These are phyloP conservation scores for Nakataea oryzae DNA, from an alignment of 2,329 filamentous ascomycete genomes.

Conservation along the genomic window DNA sequence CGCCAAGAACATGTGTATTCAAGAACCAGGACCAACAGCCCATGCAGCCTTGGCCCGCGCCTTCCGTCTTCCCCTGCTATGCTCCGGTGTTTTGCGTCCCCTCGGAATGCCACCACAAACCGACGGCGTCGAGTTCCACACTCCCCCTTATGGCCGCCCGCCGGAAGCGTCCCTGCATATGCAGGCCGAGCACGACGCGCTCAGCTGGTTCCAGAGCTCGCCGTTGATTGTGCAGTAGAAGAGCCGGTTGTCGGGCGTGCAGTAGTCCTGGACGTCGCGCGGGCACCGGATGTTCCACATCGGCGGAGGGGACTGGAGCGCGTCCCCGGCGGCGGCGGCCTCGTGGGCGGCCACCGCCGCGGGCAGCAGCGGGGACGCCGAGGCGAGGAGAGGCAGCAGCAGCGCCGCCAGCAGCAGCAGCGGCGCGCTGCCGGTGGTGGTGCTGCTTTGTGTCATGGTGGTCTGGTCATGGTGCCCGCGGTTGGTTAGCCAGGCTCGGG, in stretches of 20 bases:
- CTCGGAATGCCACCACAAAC: no score
- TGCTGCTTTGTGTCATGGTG: not conserved
- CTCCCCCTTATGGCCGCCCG: not conserved
- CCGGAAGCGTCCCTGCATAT: not conserved
- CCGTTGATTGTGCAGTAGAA: not conserved
- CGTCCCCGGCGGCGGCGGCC: not conserved
- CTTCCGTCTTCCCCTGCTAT: no score
- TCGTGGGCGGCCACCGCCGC: not conserved
- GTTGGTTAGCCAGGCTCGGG: not conserved
- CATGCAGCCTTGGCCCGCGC: no score
- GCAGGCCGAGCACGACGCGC: not conserved
- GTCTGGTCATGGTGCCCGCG: not conserved
- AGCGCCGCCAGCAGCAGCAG: no score
- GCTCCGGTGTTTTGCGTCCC: no score
- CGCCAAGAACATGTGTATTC: no score
- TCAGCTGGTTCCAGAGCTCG: not conserved
- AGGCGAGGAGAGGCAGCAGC: not conserved
- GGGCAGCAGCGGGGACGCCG: not conserved
- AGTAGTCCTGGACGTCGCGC: not conserved
- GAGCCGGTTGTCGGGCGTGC: not conserved
- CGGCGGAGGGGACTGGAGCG: not conserved
- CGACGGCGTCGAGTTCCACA: no score
- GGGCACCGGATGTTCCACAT: constrained; percentile 1
- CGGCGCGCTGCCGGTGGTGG: no score
- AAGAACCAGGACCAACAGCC: no score